phyloP scores from a whole-genome alignment of 306 rosid species.

The Senna siamea region DNA sequence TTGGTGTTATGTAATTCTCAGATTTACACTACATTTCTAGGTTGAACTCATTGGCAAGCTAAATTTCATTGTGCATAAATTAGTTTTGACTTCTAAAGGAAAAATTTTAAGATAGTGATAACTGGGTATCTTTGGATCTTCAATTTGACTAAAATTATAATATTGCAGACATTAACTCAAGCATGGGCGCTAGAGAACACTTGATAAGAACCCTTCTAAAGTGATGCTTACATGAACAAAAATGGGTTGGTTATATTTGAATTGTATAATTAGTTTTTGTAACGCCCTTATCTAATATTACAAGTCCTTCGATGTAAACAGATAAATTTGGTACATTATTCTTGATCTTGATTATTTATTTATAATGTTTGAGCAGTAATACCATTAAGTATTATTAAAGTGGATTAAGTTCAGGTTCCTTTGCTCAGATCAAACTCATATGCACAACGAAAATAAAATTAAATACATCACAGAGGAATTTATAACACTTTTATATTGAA shows the following conservation, averaged over 20 bases:
- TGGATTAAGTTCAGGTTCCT: too few species aligned
- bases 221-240: slow-evolving; percentile 38
- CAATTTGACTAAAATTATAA: slow-evolving; percentile 22
- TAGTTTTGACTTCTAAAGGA: neutral
- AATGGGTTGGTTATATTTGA: slow-evolving; percentile 31
- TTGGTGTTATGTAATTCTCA: neutral
- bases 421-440: too few species aligned
- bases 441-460: too few species aligned
- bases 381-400: too few species aligned
- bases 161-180: slow-evolving; percentile 64
- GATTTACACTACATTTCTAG: neutral
- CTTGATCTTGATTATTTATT: too few species aligned
- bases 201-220: slow-evolving; percentile 62
- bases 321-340: too few species aligned
- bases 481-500: too few species aligned
- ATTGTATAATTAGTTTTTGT: slow-evolving; percentile 25
- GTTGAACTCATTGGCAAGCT: neutral
- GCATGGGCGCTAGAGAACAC: slow-evolving; percentile 74
- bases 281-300: too few species aligned
- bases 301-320: too few species aligned
- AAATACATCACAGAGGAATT: too few species aligned
- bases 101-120: neutral
- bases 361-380: too few species aligned
- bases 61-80: neutral
- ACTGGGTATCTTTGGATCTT: neutral